phyloP scores from a whole-genome alignment of 169 alveolate genomes.

The Eimeria sp. region DNA sequence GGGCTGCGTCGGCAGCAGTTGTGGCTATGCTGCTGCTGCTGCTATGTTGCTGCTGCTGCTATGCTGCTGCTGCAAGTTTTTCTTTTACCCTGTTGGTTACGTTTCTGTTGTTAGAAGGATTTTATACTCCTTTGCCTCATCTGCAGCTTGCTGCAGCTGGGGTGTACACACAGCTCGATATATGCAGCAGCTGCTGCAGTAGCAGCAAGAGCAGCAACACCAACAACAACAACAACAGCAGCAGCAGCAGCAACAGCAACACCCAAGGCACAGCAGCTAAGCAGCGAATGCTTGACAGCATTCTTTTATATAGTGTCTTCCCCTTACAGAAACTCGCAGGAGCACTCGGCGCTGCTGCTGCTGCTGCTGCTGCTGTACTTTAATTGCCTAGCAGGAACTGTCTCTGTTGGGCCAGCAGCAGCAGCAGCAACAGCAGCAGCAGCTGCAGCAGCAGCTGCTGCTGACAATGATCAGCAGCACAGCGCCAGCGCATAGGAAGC shows the following conservation, averaged over 20 bases:
- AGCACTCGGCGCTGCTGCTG: background rate
- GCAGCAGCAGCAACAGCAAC: background rate
- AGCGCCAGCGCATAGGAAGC: background rate
- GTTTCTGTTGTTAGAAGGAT: background rate
- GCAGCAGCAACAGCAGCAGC: constrained; percentile 41
- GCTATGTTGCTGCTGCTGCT: background rate
- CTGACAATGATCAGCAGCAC: background rate
- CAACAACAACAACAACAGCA: constrained; percentile 38
- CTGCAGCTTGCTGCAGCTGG: constrained; percentile 21
- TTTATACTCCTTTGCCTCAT: background rate
- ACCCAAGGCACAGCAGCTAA: background rate
- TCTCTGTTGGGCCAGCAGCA: background rate
- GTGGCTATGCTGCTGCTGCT: background rate
- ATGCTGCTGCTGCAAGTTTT: background rate
- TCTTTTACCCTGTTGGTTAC: background rate
- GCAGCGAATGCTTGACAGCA: background rate
- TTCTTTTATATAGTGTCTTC: too few relatives aligned
- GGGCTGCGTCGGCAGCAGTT: background rate
- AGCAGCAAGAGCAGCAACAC: constrained; percentile 45
- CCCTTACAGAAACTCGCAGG: background rate
- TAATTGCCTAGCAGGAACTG: background rate
- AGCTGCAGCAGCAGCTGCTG: background rate
- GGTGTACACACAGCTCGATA: background rate
- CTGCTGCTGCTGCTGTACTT: background rate
- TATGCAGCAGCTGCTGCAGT: too few relatives aligned